Conservation (phyloP, 352 stramenopile species). For the Ophiocytium majus region DNA sequence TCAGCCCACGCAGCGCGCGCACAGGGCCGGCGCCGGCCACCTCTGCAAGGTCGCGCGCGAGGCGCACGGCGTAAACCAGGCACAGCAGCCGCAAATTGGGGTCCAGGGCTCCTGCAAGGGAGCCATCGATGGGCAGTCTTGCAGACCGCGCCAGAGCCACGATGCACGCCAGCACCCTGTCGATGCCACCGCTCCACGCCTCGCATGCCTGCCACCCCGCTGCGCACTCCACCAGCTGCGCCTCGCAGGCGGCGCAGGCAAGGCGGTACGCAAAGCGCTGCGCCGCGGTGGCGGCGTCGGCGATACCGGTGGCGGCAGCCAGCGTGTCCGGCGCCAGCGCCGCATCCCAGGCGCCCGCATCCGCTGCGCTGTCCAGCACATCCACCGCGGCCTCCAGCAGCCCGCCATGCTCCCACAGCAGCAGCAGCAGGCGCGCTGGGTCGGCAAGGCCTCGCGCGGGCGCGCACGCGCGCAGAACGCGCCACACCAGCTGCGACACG, state of each 20-base stretch:
- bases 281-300: too few species aligned
- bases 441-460: too few species aligned
- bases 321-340: too few species aligned
- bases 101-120: background rate
- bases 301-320: too few species aligned
- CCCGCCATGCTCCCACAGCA: background rate
- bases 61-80: background rate
- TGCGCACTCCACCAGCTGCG: background rate
- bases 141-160: background rate
- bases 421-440: background rate
- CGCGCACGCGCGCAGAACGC: too few species aligned
- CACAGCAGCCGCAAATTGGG: background rate
- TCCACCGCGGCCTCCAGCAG: background rate
- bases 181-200: background rate
- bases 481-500: background rate
- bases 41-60: background rate
- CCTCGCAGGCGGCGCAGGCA: background rate
- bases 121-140: background rate
- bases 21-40: too few species aligned
- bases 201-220: too few species aligned
- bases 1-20: background rate
- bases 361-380: background rate
- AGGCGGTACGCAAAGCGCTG: background rate
- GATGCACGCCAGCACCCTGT: background rate
- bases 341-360: background rate